Evolutionary conservation across 768 basidiomycete genomes (phyloP).

Genomic region (Candolleomyces aberdarensis): DNA sequence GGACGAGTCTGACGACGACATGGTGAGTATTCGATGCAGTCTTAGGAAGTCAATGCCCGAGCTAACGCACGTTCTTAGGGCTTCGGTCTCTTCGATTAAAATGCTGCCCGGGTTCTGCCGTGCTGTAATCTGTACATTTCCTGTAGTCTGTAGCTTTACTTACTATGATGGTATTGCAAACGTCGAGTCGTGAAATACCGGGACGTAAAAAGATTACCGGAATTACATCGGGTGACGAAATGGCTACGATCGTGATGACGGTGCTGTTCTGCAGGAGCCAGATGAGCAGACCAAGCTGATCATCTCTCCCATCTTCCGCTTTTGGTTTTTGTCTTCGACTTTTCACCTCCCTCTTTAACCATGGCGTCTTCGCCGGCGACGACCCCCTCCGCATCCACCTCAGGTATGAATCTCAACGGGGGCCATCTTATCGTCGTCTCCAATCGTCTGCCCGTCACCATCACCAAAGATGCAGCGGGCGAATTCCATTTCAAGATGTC

Average conservation of each 20-base stretch:
- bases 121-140: no score
- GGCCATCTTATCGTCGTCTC: constrained; percentile 91
- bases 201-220: not conserved
- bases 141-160: no score
- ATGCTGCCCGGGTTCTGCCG: no score
- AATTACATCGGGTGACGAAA: not conserved
- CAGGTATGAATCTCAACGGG: constrained; percentile 28
- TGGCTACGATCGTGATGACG: constrained; percentile 1
- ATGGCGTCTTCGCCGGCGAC: not conserved
- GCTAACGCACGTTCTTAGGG: constrained; percentile 51
- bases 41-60: not conserved
- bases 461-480: constrained; percentile 87
- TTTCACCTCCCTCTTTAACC: constrained; percentile 21
- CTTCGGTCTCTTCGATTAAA: constrained; percentile 91
- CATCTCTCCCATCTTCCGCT: constrained; percentile 25
- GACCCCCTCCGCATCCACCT: not conserved
- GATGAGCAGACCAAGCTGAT: not conserved
- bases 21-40: constrained; percentile 49
- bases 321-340: constrained; percentile 25
- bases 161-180: no score
- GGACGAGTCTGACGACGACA: constrained; percentile 85
- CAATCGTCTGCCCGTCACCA: constrained; percentile 94
- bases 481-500: constrained; percentile 99
- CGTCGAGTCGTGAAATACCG: constrained; percentile 2
- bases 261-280: no score